Conservation (phyloP, 768 basidiomycete genomes). For the Pulveroboletus sp. region DNA sequence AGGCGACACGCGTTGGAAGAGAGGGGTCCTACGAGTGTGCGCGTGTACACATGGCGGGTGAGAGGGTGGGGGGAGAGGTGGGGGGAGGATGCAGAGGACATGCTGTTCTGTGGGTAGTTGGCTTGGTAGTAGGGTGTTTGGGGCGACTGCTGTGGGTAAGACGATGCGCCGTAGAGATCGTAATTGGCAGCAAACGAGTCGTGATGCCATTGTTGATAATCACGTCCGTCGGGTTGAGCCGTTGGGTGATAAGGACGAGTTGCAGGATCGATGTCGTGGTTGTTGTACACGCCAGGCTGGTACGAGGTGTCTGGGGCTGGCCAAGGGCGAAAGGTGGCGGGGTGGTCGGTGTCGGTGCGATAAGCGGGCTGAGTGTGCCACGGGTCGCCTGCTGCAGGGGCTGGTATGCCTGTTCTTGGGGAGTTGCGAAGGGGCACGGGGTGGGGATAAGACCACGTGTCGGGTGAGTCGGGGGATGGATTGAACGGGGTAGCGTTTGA, state of each 20-base stretch:
- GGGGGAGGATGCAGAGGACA: conserved; percentile 28
- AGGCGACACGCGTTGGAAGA: conserved; percentile 84
- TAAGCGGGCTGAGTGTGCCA: conserved; percentile 26
- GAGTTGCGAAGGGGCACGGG: conserved; percentile 39
- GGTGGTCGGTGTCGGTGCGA: conserved; percentile 28
- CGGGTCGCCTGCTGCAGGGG: conserved; percentile 13
- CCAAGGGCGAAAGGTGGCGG: conserved; percentile 51
- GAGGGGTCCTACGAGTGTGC: conserved; percentile 88
- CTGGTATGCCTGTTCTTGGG: conserved; percentile 20
- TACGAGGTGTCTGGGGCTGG: conserved; percentile 39
- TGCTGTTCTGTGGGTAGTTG: conserved; percentile 22
- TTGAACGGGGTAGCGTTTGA: conserved; percentile 41
- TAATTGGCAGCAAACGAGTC: conserved; percentile 25
- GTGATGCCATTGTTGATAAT: conserved; percentile 31
- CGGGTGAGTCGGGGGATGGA: conserved; percentile 41
- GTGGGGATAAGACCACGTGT: conserved; percentile 55
- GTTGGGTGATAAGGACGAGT: conserved; percentile 32
- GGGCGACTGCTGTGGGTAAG: conserved; percentile 28
- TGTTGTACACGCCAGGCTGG: conserved; percentile 26
- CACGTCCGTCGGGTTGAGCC: conserved; percentile 38
- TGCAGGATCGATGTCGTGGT: conserved; percentile 40
- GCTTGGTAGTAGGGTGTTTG: conserved; percentile 31
- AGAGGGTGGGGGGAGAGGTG: conserved; percentile 39
- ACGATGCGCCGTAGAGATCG: conserved; percentile 26
- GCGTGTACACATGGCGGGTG: conserved; percentile 72